Evolutionary conservation across 371 early-diverging fungal genomes (phyloP).

Genomic region (Mortierella sp.): DNA sequence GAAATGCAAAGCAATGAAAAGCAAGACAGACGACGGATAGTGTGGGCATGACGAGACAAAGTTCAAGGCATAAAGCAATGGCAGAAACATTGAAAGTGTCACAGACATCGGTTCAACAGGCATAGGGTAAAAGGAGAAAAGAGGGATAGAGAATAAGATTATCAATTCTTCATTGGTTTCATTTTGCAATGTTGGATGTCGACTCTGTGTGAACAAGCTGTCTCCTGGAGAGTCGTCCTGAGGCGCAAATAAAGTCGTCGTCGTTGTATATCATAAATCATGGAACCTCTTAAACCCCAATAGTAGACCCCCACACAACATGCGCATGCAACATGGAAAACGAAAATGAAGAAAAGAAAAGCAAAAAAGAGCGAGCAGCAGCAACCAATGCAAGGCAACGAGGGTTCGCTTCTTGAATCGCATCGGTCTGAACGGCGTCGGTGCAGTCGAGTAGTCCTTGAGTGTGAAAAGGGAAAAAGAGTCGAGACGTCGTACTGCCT

Average conservation of each 20-base stretch:
- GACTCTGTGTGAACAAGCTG: not conserved
- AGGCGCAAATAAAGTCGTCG: not conserved
- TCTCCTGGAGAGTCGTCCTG: constrained; percentile 7
- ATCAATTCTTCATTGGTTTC: constrained; percentile 41
- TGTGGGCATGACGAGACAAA: not conserved
- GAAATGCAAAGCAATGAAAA: not conserved
- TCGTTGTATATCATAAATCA: not conserved
- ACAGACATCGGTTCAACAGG: constrained; percentile 19
- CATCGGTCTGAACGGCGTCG: constrained; percentile 10
- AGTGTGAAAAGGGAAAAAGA: not conserved
- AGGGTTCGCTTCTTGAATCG: not conserved
- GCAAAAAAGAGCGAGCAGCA: not conserved
- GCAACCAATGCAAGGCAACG: not conserved
- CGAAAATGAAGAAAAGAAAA: not conserved
- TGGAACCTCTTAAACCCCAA: not conserved
- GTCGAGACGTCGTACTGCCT: not conserved
- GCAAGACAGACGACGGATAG: constrained; percentile 7
- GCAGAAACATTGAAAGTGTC: constrained; percentile 1
- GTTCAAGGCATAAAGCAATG: constrained; percentile 12
- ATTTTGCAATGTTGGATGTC: constrained; percentile 9
- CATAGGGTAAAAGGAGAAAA: constrained; percentile 14
- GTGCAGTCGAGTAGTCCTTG: not conserved
- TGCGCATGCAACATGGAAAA: not conserved
- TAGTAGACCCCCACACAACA: not conserved
- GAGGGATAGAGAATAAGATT: constrained; percentile 20